Conservation (phyloP, 139 green algal species). For the Coelastrella sp. region DNA sequence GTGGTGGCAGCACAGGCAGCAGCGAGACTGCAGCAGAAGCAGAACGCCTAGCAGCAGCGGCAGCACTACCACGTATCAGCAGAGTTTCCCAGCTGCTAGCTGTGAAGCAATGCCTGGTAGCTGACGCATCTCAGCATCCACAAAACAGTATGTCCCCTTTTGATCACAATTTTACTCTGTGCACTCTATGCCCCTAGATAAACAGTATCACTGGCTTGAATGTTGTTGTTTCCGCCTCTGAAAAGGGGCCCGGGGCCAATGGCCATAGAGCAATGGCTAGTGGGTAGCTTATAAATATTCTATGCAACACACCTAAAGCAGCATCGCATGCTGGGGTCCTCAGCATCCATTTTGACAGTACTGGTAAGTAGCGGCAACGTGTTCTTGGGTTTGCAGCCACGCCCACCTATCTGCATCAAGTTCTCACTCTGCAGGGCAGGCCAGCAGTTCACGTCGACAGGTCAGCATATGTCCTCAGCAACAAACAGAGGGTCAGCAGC, state of each 20-base stretch:
- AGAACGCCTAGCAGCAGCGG: not conserved
- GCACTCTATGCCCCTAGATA: too few relatives aligned
- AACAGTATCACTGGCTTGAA: too few relatives aligned
- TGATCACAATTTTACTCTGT: too few relatives aligned
- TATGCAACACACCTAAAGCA: slow-evolving; percentile 43
- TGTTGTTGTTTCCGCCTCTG: too few relatives aligned
- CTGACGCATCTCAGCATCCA: too few relatives aligned
- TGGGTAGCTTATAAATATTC: too few relatives aligned
- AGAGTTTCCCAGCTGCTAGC: too few relatives aligned
- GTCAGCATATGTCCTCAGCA: not conserved
- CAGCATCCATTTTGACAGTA: slow-evolving; percentile 90
- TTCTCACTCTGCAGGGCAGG: not conserved
- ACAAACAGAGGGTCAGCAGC: not conserved
- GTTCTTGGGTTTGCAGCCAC: slow-evolving; percentile 62
- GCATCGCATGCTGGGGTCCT: slow-evolving; percentile 72
- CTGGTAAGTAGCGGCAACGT: slow-evolving; percentile 88
- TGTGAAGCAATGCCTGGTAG: too few relatives aligned
- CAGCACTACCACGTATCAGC: not conserved
- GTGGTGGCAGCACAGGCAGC: not conserved
- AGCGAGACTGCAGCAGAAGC: not conserved
- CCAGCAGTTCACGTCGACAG: not conserved
- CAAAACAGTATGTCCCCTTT: too few relatives aligned
- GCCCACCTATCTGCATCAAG: slow-evolving; percentile 41
- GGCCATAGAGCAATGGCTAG: too few relatives aligned
- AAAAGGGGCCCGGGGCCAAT: too few relatives aligned